Base-by-base conservation (phyloP, 129 eudicot genomes). In the Centaurea solstitialis region DNA sequence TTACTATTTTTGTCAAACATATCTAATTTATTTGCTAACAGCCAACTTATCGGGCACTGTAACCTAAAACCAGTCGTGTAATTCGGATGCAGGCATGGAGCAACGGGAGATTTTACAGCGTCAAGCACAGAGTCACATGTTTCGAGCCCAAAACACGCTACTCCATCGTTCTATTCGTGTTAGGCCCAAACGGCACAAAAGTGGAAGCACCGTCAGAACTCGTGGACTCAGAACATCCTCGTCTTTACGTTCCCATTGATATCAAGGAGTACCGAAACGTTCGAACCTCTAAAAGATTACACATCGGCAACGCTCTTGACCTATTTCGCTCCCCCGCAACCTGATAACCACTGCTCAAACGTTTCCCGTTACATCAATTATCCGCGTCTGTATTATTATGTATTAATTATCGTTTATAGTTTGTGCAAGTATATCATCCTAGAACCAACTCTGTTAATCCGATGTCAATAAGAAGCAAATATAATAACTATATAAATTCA, bases 31-130 rank as follows among this genome's bases (percentile, higher is more conserved):
- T 18, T 10, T 1, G 61, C 38, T 50, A 53, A 53, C 0, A 53
- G 64, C 18, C 6, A 53, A 4, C 62, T 50, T 50, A 15, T 50
- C 62, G 4, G 2, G 0, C 62, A 50, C 6, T 21, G 6, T n/a
- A 57, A 57, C 22, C 22, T 57, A 57, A 57, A 57, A n/a, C n/a
- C 0, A 57, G 9, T 4, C 22, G 9, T 24, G 7, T 24, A 10
- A 45, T 17, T 22, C 23, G 43, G 0, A 10, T 30, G 24, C 33
- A 88, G 93, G 83, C 79, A 23, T 91, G 96, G 96, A 91, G 93
- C 78, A 91, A 91, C 61, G 96, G 96, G 4, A 80, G 89, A 50
- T 83, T 88, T 66, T 85, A 77, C 75, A 88, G 40, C 72, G 91
- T 88, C 70, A 78, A 87, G 77, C 96, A 91, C 53, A 67, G 85